Conservation (phyloP, 176 grass and related monocot genomes). For the Eragrostis nindensis region DNA sequence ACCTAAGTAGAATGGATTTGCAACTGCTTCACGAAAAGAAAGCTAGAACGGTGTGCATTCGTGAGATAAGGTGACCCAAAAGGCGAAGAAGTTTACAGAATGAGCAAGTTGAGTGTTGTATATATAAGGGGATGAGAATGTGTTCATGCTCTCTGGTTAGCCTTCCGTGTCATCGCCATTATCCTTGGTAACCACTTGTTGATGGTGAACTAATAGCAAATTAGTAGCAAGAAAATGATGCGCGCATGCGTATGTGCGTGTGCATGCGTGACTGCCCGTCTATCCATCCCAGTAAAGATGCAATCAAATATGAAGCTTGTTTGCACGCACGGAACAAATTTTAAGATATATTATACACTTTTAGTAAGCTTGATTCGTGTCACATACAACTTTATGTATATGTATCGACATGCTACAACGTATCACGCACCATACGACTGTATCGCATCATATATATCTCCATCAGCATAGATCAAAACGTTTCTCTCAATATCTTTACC, state of each 20-base stretch:
- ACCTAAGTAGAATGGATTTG: neutral
- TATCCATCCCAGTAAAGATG: constrained; percentile 19
- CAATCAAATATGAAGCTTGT: neutral
- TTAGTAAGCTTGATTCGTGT: neutral
- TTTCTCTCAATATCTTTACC: neutral
- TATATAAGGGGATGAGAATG: neutral
- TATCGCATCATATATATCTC: neutral
- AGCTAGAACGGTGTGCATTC: neutral
- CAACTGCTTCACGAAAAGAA: neutral
- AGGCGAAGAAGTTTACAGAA: constrained; percentile 13
- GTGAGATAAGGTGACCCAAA: constrained; percentile 13
- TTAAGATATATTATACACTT: neutral
- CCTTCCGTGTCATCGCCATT: constrained; percentile 34
- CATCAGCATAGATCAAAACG: neutral
- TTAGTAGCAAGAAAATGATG: constrained; percentile 20
- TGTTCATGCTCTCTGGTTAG: constrained; percentile 12
- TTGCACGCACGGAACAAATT: neutral
- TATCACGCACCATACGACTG: neutral
- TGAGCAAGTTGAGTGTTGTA: constrained; percentile 35
- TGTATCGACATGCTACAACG: neutral
- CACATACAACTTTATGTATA: neutral
- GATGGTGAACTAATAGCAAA: constrained; percentile 5
- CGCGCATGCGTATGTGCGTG: constrained; percentile 13
- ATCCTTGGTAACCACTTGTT: constrained; percentile 30
- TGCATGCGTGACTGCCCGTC: constrained; percentile 28